Evolutionary conservation across 192 early-diverging fungal genomes (phyloP), one percentile per base, ranked within the genome.

Genomic region (Umbelopsis vinacea): DNA sequence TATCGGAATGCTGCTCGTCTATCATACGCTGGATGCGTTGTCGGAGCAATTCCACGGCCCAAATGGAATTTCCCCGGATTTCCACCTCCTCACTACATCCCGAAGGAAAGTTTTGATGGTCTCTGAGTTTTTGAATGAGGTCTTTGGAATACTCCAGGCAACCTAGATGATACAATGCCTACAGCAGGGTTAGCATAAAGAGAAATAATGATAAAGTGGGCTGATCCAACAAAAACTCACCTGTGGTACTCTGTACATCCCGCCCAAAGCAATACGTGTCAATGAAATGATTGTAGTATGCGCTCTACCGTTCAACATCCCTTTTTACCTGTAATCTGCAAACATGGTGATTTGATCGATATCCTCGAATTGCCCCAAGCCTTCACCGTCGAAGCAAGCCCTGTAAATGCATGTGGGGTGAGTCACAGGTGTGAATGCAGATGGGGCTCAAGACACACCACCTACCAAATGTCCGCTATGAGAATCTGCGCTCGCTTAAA

Each of bases 311-410:
- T n/a, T n/a, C n/a, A n/a, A n/a, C n/a, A n/a, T n/a, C n/a, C n/a
- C n/a, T n/a, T n/a, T n/a, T n/a, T 66, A 76, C 74, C 93, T 82
- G 75, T 94, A 95, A 74, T 95, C 94, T 5, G 94, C 94, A 90
- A 95, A 95, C 92, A 95, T 95, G 14, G 94, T 95, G 37, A 95
- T 86, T 14, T 79, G 50, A 71, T 92, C 89, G 79, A 95, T 93
- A 70, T 94, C 92, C 26, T 82, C 52, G 73, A 95, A 94, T 8
- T 71, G 23, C 1, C 94, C 92, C 38, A 73, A 70, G 0, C 77
- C 74, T 55, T 78, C 29, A 43, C 90, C 91, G 75, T 94, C 92
- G 74, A 94, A 95, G 73, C 92, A 94, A 19, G 91, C 92, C 94
- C 86, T 87, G 35, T 60, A 22, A 50, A 35, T 63, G 63, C 29